These are phyloP conservation scores for Heterobasidion parviporum DNA, from an alignment of 1,284 basidiomycete species.

Conservation along the genomic window DNA sequence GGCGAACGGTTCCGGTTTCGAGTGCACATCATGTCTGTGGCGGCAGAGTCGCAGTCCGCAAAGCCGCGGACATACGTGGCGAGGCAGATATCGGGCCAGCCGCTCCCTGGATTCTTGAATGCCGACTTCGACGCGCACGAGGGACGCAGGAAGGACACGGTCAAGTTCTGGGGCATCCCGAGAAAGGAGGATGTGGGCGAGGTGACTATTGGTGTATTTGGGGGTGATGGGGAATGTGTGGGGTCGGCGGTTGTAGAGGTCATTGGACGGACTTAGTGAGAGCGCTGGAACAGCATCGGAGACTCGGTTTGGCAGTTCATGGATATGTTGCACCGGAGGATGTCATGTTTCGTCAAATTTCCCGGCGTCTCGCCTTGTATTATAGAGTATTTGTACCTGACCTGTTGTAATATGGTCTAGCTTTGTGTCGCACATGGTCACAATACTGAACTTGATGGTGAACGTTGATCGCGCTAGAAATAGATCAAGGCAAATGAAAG, in stretches of 20 bases:
- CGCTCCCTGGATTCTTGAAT: constrained; percentile 50
- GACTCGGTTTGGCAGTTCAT: background rate
- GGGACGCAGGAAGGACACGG: constrained; percentile 28
- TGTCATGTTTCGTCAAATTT: background rate
- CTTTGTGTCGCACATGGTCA: background rate
- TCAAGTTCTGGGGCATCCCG: constrained; percentile 55
- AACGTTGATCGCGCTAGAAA: background rate
- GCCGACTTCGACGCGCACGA: constrained; percentile 37
- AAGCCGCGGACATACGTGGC: constrained; percentile 29
- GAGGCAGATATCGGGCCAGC: constrained; percentile 41
- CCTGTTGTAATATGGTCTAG: background rate
- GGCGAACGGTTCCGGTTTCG: constrained; percentile 58
- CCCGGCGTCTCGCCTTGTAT: background rate
- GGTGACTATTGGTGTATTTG: constrained; percentile 49
- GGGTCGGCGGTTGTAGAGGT: constrained; percentile 52
- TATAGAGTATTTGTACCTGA: background rate
- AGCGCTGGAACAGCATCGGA: background rate
- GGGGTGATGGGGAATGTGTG: constrained; percentile 40
- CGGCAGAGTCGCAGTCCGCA: constrained; percentile 11
- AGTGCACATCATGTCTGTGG: constrained; percentile 29
- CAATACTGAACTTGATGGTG: background rate
- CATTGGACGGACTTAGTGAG: constrained; percentile 17
- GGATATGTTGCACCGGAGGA: background rate
- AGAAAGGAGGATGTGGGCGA: constrained; percentile 43
- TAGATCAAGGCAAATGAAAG: background rate